Conservation (phyloP, 148 eudicot species). For the Simmondsia chinensis region DNA sequence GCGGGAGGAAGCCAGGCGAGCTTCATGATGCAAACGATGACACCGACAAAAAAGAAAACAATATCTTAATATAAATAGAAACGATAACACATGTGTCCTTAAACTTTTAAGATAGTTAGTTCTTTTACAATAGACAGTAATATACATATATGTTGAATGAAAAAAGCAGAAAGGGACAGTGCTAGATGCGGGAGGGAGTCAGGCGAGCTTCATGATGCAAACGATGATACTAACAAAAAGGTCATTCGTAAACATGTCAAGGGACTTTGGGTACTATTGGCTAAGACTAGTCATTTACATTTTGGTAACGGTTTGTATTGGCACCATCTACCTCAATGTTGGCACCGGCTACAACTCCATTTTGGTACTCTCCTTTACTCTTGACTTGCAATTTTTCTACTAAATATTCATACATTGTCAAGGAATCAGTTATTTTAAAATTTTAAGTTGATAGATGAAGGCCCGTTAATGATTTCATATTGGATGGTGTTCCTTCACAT, state of each 20-base stretch:
- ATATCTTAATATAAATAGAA: too few relatives aligned
- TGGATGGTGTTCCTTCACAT: too few relatives aligned
- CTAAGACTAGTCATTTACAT: conserved; percentile 84
- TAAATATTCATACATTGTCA: too few relatives aligned
- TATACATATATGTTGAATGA: background rate
- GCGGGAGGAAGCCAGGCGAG: too few relatives aligned
- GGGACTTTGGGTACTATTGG: conserved; percentile 98
- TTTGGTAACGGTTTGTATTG: conserved; percentile 83
- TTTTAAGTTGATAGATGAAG: too few relatives aligned
- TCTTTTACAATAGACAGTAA: too few relatives aligned
- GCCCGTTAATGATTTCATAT: too few relatives aligned
- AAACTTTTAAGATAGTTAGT: too few relatives aligned
- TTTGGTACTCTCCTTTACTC: conserved; percentile 31
- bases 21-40: too few relatives aligned
- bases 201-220: conserved; percentile 88
- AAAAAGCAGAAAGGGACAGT: conserved; percentile 85
- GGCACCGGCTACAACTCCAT: conserved; percentile 85
- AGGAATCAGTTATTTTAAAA: too few relatives aligned
- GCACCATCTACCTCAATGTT: conserved; percentile 71
- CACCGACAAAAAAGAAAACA: too few relatives aligned
- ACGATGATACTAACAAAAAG: conserved; percentile 68
- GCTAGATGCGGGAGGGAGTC: conserved; percentile 90
- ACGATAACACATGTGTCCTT: too few relatives aligned
- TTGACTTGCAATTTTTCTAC: background rate
- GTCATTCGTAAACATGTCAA: conserved; percentile 89